phyloP scores from a whole-genome alignment of 2,329 filamentous ascomycete species.

The Colletotrichum spaethianum region DNA sequence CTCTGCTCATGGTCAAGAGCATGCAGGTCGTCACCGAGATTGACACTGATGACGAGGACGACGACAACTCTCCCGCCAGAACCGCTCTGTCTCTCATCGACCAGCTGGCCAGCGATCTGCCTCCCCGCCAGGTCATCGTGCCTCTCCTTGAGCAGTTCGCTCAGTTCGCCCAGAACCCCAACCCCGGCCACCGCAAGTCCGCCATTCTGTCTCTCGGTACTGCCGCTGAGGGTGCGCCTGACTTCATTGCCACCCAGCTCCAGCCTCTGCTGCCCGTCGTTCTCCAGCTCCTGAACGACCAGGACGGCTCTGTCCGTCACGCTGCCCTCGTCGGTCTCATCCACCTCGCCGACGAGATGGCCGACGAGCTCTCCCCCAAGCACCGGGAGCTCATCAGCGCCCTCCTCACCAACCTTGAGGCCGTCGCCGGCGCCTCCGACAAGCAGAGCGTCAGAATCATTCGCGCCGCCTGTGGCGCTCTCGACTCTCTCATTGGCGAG shows the following conservation, averaged over 20 bases:
- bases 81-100: constrained; percentile 91
- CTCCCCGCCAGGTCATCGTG: constrained; percentile 93
- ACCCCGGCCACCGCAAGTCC: constrained; percentile 87
- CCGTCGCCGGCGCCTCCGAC: constrained; percentile 78
- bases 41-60: constrained; percentile 81
- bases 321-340: constrained; percentile 90
- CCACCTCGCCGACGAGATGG: constrained; percentile 91
- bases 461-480: constrained; percentile 88
- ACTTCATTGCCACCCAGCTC: constrained; percentile 96
- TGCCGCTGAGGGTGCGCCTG: constrained; percentile 95
- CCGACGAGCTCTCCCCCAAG: constrained; percentile 88
- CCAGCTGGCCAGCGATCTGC: constrained; percentile 88
- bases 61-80: constrained; percentile 84
- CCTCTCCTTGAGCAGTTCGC: constrained; percentile 90
- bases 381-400: constrained; percentile 88
- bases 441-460: constrained; percentile 89
- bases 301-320: constrained; percentile 86
- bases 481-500: constrained; percentile 92
- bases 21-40: constrained; percentile 93
- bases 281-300: constrained; percentile 85
- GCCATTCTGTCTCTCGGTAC: constrained; percentile 93
- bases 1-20: constrained; percentile 88
- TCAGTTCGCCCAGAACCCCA: constrained; percentile 80
- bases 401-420: constrained; percentile 89
- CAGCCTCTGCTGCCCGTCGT: constrained; percentile 88